Percentiles rank a stretch among this genome's conserved stretches.
Evolutionary conservation across 495 filamentous ascomycete species (phyloP).

Genomic region (Podospora bellae-mahoneyi): DNA sequence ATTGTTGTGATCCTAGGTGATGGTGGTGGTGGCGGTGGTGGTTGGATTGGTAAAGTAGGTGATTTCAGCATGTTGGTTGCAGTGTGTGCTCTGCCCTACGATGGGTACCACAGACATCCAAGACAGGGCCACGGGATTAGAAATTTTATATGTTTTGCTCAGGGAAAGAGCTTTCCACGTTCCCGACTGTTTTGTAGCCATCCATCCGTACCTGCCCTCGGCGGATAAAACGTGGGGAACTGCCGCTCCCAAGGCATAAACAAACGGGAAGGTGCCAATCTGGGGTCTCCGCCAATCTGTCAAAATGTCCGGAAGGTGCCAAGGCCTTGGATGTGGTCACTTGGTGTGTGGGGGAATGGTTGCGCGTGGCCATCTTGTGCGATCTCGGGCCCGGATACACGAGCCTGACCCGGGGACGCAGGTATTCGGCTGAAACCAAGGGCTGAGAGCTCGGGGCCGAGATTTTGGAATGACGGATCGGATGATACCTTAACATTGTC

Average conservation of each 20-base stretch:
- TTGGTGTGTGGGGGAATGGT: not conserved
- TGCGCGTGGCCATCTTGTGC: not conserved
- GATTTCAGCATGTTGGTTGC: not conserved
- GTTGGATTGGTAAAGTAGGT: not conserved
- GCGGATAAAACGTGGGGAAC: slow-evolving; percentile 7
- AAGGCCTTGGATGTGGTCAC: not conserved
- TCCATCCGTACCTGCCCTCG: not conserved
- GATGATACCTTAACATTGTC: no score
- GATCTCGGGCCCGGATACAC: not conserved
- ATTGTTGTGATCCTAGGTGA: not conserved
- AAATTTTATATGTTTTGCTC: not conserved
- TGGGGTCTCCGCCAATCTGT: not conserved
- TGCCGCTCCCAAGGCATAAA: not conserved
- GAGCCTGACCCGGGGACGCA: not conserved
- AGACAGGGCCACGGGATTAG: not conserved
- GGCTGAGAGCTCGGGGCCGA: not conserved
- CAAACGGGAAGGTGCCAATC: not conserved
- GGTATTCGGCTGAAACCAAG: not conserved
- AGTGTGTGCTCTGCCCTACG: not conserved
- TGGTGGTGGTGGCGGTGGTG: not conserved
- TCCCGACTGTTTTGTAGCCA: not conserved
- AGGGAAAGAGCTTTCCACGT: not conserved
- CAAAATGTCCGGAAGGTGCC: not conserved
- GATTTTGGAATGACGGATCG: not conserved
- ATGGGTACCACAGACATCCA: not conserved